phyloP scores from a whole-genome alignment of 2,329 filamentous ascomycete species.

The Talaromyces sp. region DNA sequence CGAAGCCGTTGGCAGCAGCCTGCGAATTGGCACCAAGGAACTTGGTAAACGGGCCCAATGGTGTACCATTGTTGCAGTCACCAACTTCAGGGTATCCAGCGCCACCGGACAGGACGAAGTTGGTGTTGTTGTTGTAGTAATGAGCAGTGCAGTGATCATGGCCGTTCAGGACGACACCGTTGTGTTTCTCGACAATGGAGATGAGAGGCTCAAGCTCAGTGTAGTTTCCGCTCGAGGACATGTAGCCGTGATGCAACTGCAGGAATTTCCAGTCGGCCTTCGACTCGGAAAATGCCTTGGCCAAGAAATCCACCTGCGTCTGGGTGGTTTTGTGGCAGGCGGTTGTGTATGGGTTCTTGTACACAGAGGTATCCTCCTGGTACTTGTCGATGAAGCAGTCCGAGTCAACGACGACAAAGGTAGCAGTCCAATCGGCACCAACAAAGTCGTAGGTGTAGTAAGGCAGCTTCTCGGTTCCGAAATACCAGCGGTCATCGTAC shows the following conservation, averaged over 20 bases:
- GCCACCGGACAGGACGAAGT: slow-evolving; percentile 18
- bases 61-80: slow-evolving; percentile 21
- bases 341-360: slow-evolving; percentile 17
- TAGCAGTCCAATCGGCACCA: slow-evolving; percentile 19
- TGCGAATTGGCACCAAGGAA: slow-evolving; percentile 18
- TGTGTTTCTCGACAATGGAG: slow-evolving; percentile 16
- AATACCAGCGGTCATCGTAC: slow-evolving; percentile 22
- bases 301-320: slow-evolving; percentile 18
- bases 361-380: slow-evolving; percentile 18
- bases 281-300: slow-evolving; percentile 16
- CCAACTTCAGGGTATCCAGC: slow-evolving; percentile 12
- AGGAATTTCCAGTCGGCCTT: slow-evolving; percentile 21
- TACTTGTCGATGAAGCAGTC: slow-evolving; percentile 21
- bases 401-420: slow-evolving; percentile 21
- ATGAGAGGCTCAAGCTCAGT: slow-evolving; percentile 20
- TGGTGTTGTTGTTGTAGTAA: slow-evolving; percentile 17
- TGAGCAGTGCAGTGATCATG: slow-evolving; percentile 23
- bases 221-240: slow-evolving; percentile 15
- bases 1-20: slow-evolving; percentile 21
- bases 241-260: slow-evolving; percentile 19
- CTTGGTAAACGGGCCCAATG: slow-evolving; percentile 18
- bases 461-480: slow-evolving; percentile 16
- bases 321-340: slow-evolving; percentile 18
- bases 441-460: slow-evolving; percentile 19
- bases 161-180: slow-evolving; percentile 19